Base-by-base conservation (phyloP, 371 early-diverging fungal genomes). In the Mortierella sp. region DNA sequence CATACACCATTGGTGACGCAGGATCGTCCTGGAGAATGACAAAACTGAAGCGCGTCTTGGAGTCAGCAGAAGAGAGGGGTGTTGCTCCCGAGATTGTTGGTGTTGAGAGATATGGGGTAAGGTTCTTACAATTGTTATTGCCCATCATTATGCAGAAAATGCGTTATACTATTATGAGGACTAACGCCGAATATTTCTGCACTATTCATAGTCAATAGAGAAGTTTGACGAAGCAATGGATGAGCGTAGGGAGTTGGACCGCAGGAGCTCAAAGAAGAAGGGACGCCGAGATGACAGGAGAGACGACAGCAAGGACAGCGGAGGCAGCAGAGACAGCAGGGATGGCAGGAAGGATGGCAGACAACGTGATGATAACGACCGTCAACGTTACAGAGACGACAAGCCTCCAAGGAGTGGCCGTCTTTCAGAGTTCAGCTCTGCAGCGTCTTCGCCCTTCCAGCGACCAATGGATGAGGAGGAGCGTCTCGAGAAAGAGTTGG, bases 1-100 rank as follows among this genome's bases (percentile, higher is more conserved):
- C 74, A 6, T 84, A 80, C 72, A 72, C 92, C 84, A 92, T 91
- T 84, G 97, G 97, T 0, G 97, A 97, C 79, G 90, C 91, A 4
- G 96, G 96, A 2, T 94, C 95, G 0, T 91, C 82, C 21, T 97
- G 97, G 97, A 89, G 96, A 70, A 97, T 96, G 96, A 94, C 94
- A 84, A 96, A 96, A 73, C 88, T 97, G 58, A 92, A 91, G 77
- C 91, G 95, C 48, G 90, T 94, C 47, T 89, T 89, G 81, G 96
- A 96, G 72, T 92, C 92, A 50, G 95, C 96, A 0, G 91, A 93
- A 65, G 94, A 94, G 70, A 94, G 95, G 75, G 91, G 90, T 0
- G 88, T 93, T 38, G 72, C 92, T 0, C 75, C 95, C 19, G 89
- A 94, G 60, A 93, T 95, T 74, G 93, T 96, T 34, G 96, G 94